Evolutionary conservation across 345 rosid genomes (phyloP), one percentile per base, ranked within the genome.

Genomic region (Dipteronia dyeriana): DNA sequence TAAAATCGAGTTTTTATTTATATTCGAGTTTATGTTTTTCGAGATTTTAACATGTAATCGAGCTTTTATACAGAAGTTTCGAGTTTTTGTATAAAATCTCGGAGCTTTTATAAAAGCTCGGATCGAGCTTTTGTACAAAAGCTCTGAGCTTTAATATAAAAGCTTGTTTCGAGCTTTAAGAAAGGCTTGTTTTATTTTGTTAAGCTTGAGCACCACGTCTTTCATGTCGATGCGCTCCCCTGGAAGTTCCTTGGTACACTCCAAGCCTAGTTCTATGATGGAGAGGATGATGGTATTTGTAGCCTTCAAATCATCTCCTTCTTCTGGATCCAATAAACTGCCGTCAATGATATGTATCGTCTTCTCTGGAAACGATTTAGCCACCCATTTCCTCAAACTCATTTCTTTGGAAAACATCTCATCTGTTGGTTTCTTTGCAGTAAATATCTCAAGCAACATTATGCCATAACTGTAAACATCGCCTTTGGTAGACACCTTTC

Each of bases 341-440:
- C 70, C 16, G 47, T 75, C 78, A 2, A 75, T 61, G 9, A 64
- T 38, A 6, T 64, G 26, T 16, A 25, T 63, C 7, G 47, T 3
- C 26, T 49, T n/a, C 0, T 19, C 34, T 64, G 78, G 70, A 29
- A 64, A 16, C 1, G 60, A 75, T 5, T 8, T 39, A 1, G 49
- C 1, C 17, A 75, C 78, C 78, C 78, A 75, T 4, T 49, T 4
- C 14, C 61, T 75, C 10, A 75, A 25, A 16, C 47, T 53, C 38
- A 13, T 9, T 8, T 64, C 80, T 5, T 26, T 75, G 0, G 17
- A 5, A 22, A 76, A 76, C 64, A 80, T 61, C 34, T 54, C 73
- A 47, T 79, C 76, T 1, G 71, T 68, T 1, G 78, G 79, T 54
- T 70, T 80, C 19, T 62, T 80, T 4, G 79, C 9, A 38, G 76